Base-by-base conservation (phyloP, 2,329 filamentous ascomycete species). In the Curvularia verruculosa region DNA sequence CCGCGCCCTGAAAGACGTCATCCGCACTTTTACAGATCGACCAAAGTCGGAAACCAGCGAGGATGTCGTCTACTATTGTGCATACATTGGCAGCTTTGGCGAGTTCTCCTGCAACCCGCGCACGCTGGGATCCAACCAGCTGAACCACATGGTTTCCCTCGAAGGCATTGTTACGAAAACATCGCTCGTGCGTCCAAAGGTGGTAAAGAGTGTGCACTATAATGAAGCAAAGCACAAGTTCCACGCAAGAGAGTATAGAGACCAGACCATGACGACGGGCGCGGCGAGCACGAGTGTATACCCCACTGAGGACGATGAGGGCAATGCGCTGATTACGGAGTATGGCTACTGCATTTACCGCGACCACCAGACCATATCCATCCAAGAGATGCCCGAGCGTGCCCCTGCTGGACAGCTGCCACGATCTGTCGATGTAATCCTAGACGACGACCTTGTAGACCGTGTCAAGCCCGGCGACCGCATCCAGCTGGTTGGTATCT, bases 381-480 rank as follows among this genome's bases (percentile, higher is more conserved):
- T 99, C 65, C 95, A 99, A 79, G 95, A 99, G 81, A 99, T 99
- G 95, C 95, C 95, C 0, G 95, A 99, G 78, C 85, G 94, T 67
- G 95, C 95, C 2, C 95, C 95, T 52, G 94, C 95, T 57, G 95
- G 95, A 51, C 95, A 98, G 81, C 84, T 99, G 63, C 95, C 95
- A 58, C 89, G 95, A 52, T 92, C 94, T 54, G 95, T 99, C 18
- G 95, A 99, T 77, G 93, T 98, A 13, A 93, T 99, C 66, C 82
- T 99, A 64, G 95, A 99, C 74, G 95, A 99, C 75, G 95, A 99
- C 74, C 83, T 99, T 51, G 95, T 98, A 15, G 95, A 99, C 75
- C 88, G 86, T 57, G 91, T 95, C 58, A 99, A 99, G 79, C 95
- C 95, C 9, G 95, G 95, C 48, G 95, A 99, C 78, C 86, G 95